Evolutionary conservation across 352 stramenopile species (phyloP).

Genomic region (Globisporangium spinosum): DNA sequence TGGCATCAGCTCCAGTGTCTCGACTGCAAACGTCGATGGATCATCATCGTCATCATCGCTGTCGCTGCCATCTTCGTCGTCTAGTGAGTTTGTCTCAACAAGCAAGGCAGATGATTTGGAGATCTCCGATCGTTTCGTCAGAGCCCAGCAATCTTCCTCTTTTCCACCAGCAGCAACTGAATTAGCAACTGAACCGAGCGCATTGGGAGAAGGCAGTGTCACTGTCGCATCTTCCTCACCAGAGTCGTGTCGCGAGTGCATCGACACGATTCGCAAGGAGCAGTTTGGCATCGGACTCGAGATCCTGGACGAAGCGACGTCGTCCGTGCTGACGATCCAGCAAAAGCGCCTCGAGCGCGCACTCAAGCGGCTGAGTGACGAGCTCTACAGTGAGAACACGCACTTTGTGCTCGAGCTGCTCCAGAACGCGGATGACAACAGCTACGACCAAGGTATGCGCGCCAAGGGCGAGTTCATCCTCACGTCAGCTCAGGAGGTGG

Average conservation of each 20-base stretch:
- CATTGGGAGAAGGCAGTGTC: not conserved
- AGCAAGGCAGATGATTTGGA: not conserved
- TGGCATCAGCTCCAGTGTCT: not conserved
- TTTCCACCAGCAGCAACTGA: not conserved
- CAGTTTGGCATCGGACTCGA: conserved; percentile 79
- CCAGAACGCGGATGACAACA: conserved; percentile 88
- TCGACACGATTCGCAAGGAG: conserved; percentile 56
- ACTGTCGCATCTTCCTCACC: not conserved
- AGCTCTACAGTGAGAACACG: conserved; percentile 84
- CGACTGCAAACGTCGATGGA: not conserved
- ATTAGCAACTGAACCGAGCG: not conserved
- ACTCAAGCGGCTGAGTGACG: conserved; percentile 82
- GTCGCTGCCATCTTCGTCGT: not conserved
- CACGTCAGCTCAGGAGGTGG: conserved; percentile 39
- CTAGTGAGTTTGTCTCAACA: not conserved
- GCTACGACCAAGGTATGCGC: conserved; percentile 37
- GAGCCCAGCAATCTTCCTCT: not conserved
- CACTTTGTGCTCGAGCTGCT: conserved; percentile 88
- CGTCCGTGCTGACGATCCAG: conserved; percentile 59
- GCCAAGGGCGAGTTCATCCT: conserved; percentile 64
- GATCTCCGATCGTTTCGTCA: conserved; percentile 15
- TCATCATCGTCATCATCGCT: not conserved
- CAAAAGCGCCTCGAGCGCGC: conserved; percentile 76
- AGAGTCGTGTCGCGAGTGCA: conserved; percentile 46
- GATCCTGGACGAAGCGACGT: conserved; percentile 54